Evolutionary conservation across 208 protist genomes (phyloP), one percentile per base, ranked within the genome.

Genomic region (Leishmania aethiopica): DNA sequence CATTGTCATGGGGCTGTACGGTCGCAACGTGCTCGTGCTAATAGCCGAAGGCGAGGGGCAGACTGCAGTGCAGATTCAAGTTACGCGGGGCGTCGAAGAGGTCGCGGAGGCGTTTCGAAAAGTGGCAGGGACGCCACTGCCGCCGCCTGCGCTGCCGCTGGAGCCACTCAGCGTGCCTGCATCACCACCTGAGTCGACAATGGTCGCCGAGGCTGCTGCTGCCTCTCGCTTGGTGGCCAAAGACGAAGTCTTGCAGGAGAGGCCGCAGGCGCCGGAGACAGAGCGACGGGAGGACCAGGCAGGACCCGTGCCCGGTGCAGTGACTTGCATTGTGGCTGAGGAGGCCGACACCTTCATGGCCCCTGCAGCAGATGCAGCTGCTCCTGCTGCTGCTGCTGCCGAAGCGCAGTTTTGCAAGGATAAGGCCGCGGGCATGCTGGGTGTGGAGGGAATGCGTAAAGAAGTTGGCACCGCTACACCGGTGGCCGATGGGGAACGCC

Each of bases 1-100:
- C 72, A 86, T 70, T 2, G 87, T 92, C 57, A 78, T 94, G 78
- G 91, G 91, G 6, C 69, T 89, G n/a, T 76, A 82, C 70, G 80
- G 81, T 59, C 84, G 88, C 15, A 84, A 75, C 59, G 83, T 85
- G 74, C 79, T 93, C 35, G 69, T 93, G 37, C 79, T 91, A 22
- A 57, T 92, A 53, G 64, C 51, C 2, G 91, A 93, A 6, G 85
- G 84, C 10, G 86, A 79, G 2, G 45, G 72, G 13, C 79, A 89
- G 57, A 86, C 81, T 22, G 79, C 51, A 40, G 59, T 37, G 76
- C 72, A 74, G 74, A 62, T 86, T 25, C 25, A 74, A 6, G 66
- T 86, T n/a, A 67, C 25, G 40, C 60, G 66, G n/a, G 81, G 86
- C 8, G 79, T 77, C 22, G 60, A 40, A 10, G 84, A 85, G 40